phyloP scores from a whole-genome alignment of 2,329 filamentous ascomycete species.

The Talaromyces rugulosus region DNA sequence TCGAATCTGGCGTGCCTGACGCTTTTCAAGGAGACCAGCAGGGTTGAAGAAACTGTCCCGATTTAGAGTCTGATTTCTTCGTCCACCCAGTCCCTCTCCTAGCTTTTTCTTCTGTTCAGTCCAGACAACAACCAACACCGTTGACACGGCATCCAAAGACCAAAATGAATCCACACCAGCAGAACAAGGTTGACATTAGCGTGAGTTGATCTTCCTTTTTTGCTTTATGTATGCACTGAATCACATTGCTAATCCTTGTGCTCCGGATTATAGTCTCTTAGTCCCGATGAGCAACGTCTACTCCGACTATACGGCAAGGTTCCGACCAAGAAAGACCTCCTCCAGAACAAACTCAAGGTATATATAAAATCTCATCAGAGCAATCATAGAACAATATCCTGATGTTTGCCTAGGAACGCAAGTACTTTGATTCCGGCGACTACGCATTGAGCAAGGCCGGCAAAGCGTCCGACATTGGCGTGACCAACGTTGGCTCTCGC shows the following conservation, averaged over 20 bases:
- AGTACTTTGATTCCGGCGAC: slow-evolving; percentile 96
- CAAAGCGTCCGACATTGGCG: slow-evolving; percentile 89
- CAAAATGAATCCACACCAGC: slow-evolving; percentile 91
- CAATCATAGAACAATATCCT: not conserved
- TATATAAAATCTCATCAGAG: slow-evolving; percentile 14
- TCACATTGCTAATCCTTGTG: not conserved
- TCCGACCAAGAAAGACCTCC: slow-evolving; percentile 89
- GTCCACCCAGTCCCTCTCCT: not conserved
- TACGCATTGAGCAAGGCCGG: slow-evolving; percentile 96
- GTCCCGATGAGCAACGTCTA: slow-evolving; percentile 90
- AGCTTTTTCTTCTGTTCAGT: not conserved
- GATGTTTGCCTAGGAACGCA: slow-evolving; percentile 64
- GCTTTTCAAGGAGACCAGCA: not conserved
- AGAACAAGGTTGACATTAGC: slow-evolving; percentile 96
- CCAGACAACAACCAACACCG: not conserved
- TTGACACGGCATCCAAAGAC: not conserved
- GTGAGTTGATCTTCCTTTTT: slow-evolving; percentile 55
- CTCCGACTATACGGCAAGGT: slow-evolving; percentile 98
- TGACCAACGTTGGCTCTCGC: slow-evolving; percentile 88
- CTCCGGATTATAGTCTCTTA: slow-evolving; percentile 63
- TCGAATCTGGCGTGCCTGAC: not conserved
- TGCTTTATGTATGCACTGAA: not conserved
- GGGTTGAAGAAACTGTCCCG: not conserved
- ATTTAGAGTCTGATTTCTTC: no score
- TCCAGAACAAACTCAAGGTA: slow-evolving; percentile 94